Percentiles rank a stretch among this genome's conserved stretches.
Evolutionary conservation across 2,329 filamentous ascomycete genomes (phyloP).

Genomic region (Cladophialophora carrionii): DNA sequence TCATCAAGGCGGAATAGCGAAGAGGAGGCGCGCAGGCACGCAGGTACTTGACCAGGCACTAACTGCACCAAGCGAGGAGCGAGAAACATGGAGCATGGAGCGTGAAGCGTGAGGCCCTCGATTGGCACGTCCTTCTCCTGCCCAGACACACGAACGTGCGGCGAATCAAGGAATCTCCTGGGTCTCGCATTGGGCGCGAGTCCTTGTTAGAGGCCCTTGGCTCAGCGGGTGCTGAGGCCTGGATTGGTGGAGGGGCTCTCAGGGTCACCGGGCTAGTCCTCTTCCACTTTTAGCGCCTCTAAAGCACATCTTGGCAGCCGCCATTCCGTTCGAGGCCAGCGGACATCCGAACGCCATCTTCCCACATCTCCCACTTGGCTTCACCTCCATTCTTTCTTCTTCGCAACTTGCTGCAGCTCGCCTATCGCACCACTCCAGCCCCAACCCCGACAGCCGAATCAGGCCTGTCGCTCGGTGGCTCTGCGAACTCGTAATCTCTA

Average conservation of each 20-base stretch:
- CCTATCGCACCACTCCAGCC: constrained; percentile 6
- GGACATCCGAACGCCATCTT: constrained; percentile 31
- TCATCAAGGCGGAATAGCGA: neutral
- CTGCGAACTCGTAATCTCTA: neutral
- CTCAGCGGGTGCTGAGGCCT: neutral
- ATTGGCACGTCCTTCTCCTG: constrained; percentile 1
- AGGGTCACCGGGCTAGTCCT: neutral
- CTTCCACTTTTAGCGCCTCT: constrained; percentile 3
- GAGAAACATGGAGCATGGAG: neutral
- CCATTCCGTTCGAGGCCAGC: constrained; percentile 15
- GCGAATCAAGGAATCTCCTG: constrained; percentile 6
- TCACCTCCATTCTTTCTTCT: constrained; percentile 6
- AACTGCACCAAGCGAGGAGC: constrained; percentile 4
- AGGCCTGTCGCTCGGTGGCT: neutral
- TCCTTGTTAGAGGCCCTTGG: neutral
- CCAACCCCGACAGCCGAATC: constrained; percentile 15
- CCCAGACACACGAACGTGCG: neutral
- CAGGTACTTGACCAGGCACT: constrained; percentile 3
- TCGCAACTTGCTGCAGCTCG: constrained; percentile 9
- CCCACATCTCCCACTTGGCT: constrained; percentile 2
- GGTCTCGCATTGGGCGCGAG: neutral
- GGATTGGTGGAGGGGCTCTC: neutral
- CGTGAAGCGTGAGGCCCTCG: neutral
- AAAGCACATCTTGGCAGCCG: neutral
- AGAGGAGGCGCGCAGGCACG: neutral